Conservation (phyloP, 805 yeast genomes). For the Kazachstania martiniae region DNA sequence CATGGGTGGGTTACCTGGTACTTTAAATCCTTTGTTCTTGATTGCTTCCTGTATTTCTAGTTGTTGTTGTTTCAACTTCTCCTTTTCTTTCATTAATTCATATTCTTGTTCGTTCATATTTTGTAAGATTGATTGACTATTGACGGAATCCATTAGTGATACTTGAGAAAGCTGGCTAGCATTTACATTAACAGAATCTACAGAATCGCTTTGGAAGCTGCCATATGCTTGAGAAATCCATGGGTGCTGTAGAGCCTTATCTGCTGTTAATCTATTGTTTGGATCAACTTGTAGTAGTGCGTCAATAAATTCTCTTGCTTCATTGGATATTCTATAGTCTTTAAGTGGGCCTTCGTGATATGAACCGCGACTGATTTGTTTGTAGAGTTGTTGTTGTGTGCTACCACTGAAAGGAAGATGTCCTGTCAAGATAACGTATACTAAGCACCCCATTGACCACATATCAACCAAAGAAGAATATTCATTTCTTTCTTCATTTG, state of each 20-base stretch:
- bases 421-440: conserved; percentile 84
- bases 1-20: conserved; percentile 20
- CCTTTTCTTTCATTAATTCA: conserved; percentile 14
- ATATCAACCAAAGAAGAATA: conserved; percentile 89
- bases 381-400: conserved; percentile 77
- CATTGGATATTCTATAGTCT: conserved; percentile 51
- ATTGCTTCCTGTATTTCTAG: conserved; percentile 7
- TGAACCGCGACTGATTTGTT: conserved; percentile 64
- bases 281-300: conserved; percentile 72
- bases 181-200: background rate
- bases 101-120: conserved; percentile 26
- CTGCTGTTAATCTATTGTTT: conserved; percentile 57
- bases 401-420: conserved; percentile 92
- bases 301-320: conserved; percentile 63
- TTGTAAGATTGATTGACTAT: conserved; percentile 46
- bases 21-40: conserved; percentile 17
- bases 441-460: conserved; percentile 95
- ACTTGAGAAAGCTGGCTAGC: conserved; percentile 18
- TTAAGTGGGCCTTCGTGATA: conserved; percentile 69
- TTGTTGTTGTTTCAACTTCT: conserved; percentile 12
- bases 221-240: conserved; percentile 46
- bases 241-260: conserved; percentile 62
- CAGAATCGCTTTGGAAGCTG: no score
- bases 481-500: conserved; percentile 20
- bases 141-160: conserved; percentile 60